Conservation (phyloP, 768 basidiomycete genomes). For the Amyloporia xantha region DNA sequence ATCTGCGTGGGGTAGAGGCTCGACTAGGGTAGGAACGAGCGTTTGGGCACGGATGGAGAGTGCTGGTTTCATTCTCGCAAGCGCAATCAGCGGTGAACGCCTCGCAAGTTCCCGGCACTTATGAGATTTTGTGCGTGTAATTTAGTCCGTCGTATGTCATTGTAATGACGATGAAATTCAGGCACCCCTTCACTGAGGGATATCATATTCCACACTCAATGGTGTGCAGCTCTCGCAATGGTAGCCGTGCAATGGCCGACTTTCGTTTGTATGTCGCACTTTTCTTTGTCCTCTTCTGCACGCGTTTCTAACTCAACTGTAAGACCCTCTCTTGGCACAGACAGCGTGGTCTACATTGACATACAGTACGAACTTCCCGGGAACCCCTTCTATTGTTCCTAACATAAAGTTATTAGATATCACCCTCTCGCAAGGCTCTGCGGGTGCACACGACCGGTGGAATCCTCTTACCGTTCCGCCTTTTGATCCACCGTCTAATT, state of each 20-base stretch:
- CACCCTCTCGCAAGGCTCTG: slow-evolving; percentile 49
- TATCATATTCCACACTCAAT: slow-evolving; percentile 89
- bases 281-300: neutral
- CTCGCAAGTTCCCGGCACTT: slow-evolving; percentile 80
- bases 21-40: slow-evolving; percentile 49
- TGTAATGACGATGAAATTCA: slow-evolving; percentile 25
- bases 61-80: slow-evolving; percentile 83
- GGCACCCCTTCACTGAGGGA: slow-evolving; percentile 92
- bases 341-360: slow-evolving; percentile 83
- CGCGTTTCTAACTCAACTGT: slow-evolving; percentile 4
- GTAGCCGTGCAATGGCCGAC: slow-evolving; percentile 93
- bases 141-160: slow-evolving; percentile 1
- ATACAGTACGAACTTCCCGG: slow-evolving; percentile 46
- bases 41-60: slow-evolving; percentile 72
- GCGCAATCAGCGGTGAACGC: slow-evolving; percentile 89
- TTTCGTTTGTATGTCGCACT: slow-evolving; percentile 70
- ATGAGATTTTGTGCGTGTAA: slow-evolving; percentile 74
- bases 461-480: slow-evolving; percentile 51
- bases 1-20: slow-evolving; percentile 79
- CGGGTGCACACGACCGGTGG: slow-evolving; percentile 49
- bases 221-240: slow-evolving; percentile 85
- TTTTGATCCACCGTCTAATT: slow-evolving; percentile 63
- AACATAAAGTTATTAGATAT: slow-evolving; percentile 46
- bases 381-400: slow-evolving; percentile 8
- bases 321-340: slow-evolving; percentile 86